phyloP scores from a whole-genome alignment of 805 yeast species.

The Zygotorulaspora danielsina region DNA sequence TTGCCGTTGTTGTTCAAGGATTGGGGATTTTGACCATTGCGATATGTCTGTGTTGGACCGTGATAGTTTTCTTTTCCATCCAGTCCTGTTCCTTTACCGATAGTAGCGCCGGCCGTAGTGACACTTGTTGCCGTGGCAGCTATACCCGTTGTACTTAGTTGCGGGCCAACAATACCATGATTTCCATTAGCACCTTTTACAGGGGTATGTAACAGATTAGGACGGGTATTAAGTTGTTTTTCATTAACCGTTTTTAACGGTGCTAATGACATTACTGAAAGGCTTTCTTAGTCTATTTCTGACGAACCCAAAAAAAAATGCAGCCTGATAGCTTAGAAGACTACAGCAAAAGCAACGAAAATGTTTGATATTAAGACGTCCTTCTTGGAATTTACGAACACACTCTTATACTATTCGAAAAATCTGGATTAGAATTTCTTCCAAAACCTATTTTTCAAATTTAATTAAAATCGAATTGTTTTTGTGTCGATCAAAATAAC shows the following conservation, averaged over 20 bases:
- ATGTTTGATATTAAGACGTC: not conserved
- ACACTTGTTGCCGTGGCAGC: not conserved
- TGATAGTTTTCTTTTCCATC: constrained; percentile 23
- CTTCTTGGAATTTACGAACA: not conserved
- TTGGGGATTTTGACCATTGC: constrained; percentile 2
- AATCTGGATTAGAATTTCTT: not conserved
- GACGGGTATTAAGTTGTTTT: constrained; percentile 33
- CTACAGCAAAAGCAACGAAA: too few species aligned
- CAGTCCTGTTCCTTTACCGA: constrained; percentile 7
- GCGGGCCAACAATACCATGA: constrained; percentile 10
- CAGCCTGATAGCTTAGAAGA: too few species aligned
- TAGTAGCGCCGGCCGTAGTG: constrained; percentile 4
- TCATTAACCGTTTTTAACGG: constrained; percentile 36
- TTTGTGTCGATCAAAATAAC: constrained; percentile 9
- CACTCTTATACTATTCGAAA: constrained; percentile 6
- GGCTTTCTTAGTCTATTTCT: too few species aligned
- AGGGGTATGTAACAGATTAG: constrained; percentile 31
- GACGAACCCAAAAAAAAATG: too few species aligned
- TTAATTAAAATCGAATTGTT: constrained; percentile 5
- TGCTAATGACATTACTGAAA: constrained; percentile 30
- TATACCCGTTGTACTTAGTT: constrained; percentile 1
- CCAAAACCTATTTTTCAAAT: not conserved
- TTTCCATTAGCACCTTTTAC: constrained; percentile 20
- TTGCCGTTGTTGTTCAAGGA: not conserved
- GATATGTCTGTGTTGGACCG: constrained; percentile 8